These are phyloP conservation scores for Pseudofabraea citricarpa DNA, from an alignment of 2,329 filamentous ascomycete genomes.

Conservation along the genomic window DNA sequence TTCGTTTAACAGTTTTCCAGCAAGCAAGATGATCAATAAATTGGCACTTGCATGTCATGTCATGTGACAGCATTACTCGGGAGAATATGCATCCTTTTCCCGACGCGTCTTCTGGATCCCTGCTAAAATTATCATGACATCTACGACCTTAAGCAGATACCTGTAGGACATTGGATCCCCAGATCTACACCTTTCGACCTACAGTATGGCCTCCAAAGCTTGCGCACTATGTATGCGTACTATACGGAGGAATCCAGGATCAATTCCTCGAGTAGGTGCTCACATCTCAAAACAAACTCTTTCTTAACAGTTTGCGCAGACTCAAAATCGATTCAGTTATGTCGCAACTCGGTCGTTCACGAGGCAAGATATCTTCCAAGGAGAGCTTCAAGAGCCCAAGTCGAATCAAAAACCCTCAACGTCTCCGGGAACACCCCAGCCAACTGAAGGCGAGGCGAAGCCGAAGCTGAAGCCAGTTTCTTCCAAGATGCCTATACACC, in stretches of 20 bases:
- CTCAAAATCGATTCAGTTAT: conserved; percentile 6
- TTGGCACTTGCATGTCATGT: too few relatives aligned
- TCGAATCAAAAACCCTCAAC: conserved; percentile 13
- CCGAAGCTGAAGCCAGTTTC: too few relatives aligned
- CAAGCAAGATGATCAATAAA: too few relatives aligned
- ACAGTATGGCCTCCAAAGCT: conserved; percentile 19
- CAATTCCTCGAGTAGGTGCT: conserved; percentile 12
- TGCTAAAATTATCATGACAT: background rate
- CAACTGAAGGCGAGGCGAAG: conserved; percentile 7
- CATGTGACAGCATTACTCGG: too few relatives aligned
- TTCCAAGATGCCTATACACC: conserved; percentile 2
- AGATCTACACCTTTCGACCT: background rate
- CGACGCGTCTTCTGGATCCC: too few relatives aligned
- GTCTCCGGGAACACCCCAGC: conserved; percentile 11
- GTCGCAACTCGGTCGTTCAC: conserved; percentile 17
- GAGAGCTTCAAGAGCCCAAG: conserved; percentile 14
- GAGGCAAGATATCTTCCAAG: conserved; percentile 15
- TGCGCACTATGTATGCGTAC: conserved; percentile 25
- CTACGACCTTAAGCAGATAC: background rate
- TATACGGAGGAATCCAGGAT: conserved; percentile 16
- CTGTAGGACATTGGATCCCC: background rate
- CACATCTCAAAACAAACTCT: background rate
- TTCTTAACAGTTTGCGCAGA: conserved; percentile 8
- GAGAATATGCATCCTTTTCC: too few relatives aligned
- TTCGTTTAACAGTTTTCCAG: too few relatives aligned